Evolutionary conservation across 169 alveolate genomes (phyloP).

Genomic region (Plasmodium cynomolgi): DNA sequence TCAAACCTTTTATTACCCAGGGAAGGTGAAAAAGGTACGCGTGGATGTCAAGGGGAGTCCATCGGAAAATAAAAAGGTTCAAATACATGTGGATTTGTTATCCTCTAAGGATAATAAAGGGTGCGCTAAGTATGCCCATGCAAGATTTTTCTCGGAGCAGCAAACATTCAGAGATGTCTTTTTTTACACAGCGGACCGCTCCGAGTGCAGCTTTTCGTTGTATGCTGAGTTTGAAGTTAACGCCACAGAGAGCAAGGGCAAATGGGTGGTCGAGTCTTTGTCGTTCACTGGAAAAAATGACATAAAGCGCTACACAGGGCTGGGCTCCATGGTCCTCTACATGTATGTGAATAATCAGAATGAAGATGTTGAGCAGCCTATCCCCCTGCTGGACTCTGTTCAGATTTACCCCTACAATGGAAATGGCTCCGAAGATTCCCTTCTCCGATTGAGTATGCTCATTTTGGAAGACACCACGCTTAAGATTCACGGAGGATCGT

Average conservation of each 20-base stretch:
- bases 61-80: conserved; percentile 78
- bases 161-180: conserved; percentile 79
- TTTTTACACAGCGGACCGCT: neutral
- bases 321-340: conserved; percentile 44
- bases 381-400: conserved; percentile 26
- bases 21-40: conserved; percentile 75
- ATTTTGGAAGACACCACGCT: conserved; percentile 19
- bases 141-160: conserved; percentile 79
- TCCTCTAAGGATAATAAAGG: conserved; percentile 68
- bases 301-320: conserved; percentile 42
- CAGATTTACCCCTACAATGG: conserved; percentile 37
- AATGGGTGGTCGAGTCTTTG: conserved; percentile 53
- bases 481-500: conserved; percentile 35
- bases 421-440: conserved; percentile 24
- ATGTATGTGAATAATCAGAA: conserved; percentile 36
- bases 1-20: conserved; percentile 82
- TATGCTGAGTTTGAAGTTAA: conserved; percentile 34
- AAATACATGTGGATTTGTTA: conserved; percentile 68
- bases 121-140: conserved; percentile 78
- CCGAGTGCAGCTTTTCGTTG: conserved; percentile 76
- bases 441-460: conserved; percentile 34
- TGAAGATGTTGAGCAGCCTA: conserved; percentile 64
- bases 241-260: conserved; percentile 53
- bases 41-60: conserved; percentile 77
- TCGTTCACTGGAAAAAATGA: conserved; percentile 29